phyloP scores from a whole-genome alignment of 495 filamentous ascomycete species.

The Penicillium pancosmium region DNA sequence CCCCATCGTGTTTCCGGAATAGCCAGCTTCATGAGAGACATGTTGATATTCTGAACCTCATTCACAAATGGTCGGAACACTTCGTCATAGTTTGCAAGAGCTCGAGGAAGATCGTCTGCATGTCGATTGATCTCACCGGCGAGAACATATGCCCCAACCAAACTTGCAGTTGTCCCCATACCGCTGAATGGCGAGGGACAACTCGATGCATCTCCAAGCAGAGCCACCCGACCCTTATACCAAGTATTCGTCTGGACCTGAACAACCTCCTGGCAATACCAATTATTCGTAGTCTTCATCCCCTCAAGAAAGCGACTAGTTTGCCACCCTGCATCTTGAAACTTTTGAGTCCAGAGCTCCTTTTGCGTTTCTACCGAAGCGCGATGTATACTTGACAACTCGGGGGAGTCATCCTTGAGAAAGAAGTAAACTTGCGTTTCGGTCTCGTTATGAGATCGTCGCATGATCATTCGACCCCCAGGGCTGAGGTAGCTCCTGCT shows the following conservation, averaged over 20 bases:
- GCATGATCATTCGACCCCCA: conserved; percentile 29
- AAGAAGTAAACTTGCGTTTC: conserved; percentile 30
- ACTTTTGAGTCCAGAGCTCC: conserved; percentile 30
- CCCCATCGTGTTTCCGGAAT: conserved; percentile 28
- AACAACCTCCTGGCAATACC: conserved; percentile 46
- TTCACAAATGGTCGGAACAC: conserved; percentile 34
- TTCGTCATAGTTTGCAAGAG: conserved; percentile 30
- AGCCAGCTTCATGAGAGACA: conserved; percentile 12
- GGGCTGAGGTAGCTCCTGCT: conserved; percentile 20
- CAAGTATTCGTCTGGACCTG: conserved; percentile 49
- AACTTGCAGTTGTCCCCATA: conserved; percentile 49
- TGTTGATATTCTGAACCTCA: conserved; percentile 31
- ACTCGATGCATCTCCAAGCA: conserved; percentile 60
- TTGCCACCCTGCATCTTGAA: conserved; percentile 49
- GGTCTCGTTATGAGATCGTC: conserved; percentile 24
- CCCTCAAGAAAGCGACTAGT: conserved; percentile 43
- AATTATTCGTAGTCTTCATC: conserved; percentile 46
- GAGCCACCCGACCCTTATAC: conserved; percentile 50
- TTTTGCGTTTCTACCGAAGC: conserved; percentile 29
- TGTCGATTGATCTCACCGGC: conserved; percentile 51
- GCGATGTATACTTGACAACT: conserved; percentile 19
- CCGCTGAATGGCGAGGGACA: conserved; percentile 52
- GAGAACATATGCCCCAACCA: conserved; percentile 56
- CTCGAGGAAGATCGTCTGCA: conserved; percentile 23
- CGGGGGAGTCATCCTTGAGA: conserved; percentile 21